A percentile compares a stretch with the other conserved stretches of the same genome.
Evolutionary conservation across 768 basidiomycete genomes (phyloP).

Genomic region (Tylopilus subfusipes): DNA sequence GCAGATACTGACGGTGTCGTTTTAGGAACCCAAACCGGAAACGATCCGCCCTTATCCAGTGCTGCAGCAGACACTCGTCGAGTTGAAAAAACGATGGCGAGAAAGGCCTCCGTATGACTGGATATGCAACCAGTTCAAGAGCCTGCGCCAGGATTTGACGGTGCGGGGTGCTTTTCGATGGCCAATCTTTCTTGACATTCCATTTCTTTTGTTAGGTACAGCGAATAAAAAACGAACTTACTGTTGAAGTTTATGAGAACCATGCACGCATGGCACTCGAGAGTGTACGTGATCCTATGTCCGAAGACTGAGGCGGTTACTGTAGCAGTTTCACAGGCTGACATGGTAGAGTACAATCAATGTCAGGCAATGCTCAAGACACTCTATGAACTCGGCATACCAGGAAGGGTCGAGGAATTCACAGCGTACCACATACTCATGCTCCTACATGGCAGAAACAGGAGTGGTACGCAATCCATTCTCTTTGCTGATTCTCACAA

Average conservation of each 20-base stretch:
- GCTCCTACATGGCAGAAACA: constrained; percentile 89
- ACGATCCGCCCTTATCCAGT: constrained; percentile 87
- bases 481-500: not conserved
- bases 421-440: constrained; percentile 97
- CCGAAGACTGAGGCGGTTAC: constrained; percentile 5
- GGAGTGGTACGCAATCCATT: constrained; percentile 63
- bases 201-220: constrained; percentile 65
- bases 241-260: constrained; percentile 95
- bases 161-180: constrained; percentile 47
- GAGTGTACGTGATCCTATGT: constrained; percentile 50
- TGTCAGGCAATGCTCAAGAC: constrained; percentile 89
- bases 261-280: constrained; percentile 97
- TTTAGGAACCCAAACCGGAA: constrained; percentile 91
- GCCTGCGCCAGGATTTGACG: constrained; percentile 93
- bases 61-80: constrained; percentile 77
- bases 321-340: constrained; percentile 53
- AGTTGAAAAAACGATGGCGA: constrained; percentile 87
- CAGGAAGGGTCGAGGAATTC: constrained; percentile 93
- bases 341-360: constrained; percentile 99
- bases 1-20: constrained; percentile 4
- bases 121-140: constrained; percentile 99
- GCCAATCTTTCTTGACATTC: constrained; percentile 1
- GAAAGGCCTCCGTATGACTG: constrained; percentile 73
- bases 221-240: constrained; percentile 97
- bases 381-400: constrained; percentile 90